Conservation (phyloP, 139 green algal genomes). For the Chlorella vulgaris region DNA sequence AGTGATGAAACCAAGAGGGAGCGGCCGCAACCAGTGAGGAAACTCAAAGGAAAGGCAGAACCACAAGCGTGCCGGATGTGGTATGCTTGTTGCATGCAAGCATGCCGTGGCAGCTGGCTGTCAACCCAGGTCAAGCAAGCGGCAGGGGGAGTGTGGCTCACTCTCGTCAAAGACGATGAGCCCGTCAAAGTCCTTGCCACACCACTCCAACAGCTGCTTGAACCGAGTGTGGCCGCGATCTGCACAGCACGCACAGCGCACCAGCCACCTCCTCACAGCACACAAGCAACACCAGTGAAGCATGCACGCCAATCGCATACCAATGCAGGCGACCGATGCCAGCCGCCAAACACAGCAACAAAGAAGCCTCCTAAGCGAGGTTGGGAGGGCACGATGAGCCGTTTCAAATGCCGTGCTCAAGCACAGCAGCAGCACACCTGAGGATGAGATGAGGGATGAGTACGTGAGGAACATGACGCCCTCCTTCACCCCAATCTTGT, state of each 20-base stretch:
- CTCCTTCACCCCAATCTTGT: constrained; percentile 57
- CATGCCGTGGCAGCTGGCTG: too few species aligned
- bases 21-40: not conserved
- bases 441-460: constrained; percentile 68
- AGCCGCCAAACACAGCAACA: not conserved
- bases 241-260: not conserved
- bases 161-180: constrained; percentile 82
- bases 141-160: too few species aligned
- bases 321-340: too few species aligned
- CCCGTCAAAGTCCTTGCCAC: constrained; percentile 69
- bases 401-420: too few species aligned
- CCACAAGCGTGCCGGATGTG: too few species aligned
- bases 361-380: not conserved
- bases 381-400: too few species aligned
- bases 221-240: constrained; percentile 21
- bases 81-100: too few species aligned
- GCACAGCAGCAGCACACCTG: not conserved
- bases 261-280: not conserved
- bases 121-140: too few species aligned
- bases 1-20: too few species aligned
- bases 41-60: too few species aligned
- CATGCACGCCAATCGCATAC: too few species aligned
- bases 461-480: constrained; percentile 90
- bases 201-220: constrained; percentile 79
- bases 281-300: not conserved